These are phyloP conservation scores for Harrya chromipes DNA, from an alignment of 768 basidiomycete genomes.

Conservation along the genomic window DNA sequence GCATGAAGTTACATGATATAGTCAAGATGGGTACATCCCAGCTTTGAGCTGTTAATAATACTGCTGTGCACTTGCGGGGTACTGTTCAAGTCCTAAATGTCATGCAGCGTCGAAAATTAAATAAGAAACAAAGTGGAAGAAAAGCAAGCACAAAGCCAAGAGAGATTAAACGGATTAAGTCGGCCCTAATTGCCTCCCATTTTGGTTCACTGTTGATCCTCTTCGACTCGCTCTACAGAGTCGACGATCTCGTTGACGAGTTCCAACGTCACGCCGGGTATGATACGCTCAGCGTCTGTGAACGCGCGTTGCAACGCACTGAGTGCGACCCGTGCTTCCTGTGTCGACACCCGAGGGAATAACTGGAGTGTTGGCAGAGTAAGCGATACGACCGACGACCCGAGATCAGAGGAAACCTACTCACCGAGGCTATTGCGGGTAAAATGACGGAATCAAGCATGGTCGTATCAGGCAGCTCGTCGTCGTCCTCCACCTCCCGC, in stretches of 20 bases:
- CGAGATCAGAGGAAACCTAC: slow-evolving; percentile 26
- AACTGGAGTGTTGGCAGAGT: slow-evolving; percentile 46
- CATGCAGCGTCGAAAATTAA: slow-evolving; percentile 12
- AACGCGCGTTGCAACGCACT: slow-evolving; percentile 88
- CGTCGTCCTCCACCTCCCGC: slow-evolving; percentile 50
- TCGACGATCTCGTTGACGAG: slow-evolving; percentile 93
- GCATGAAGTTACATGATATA: slow-evolving; percentile 21
- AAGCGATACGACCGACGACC: slow-evolving; percentile 4
- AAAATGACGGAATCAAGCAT: slow-evolving; percentile 95
- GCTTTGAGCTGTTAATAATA: slow-evolving; percentile 11
- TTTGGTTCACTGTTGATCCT: slow-evolving; percentile 41
- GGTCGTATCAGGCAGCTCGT: slow-evolving; percentile 69
- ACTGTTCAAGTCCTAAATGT: slow-evolving; percentile 15
- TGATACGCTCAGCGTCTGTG: slow-evolving; percentile 91
- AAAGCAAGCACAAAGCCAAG: slow-evolving; percentile 16
- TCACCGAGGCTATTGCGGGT: slow-evolving; percentile 93
- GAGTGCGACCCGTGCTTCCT: slow-evolving; percentile 84
- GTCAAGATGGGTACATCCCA: slow-evolving; percentile 14
- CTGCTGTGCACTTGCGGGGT: slow-evolving; percentile 13
- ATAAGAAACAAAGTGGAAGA: background rate
- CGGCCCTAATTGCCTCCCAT: too few relatives aligned
- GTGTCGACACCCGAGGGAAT: slow-evolving; percentile 89
- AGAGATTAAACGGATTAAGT: slow-evolving; percentile 6
- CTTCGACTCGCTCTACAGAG: slow-evolving; percentile 87
- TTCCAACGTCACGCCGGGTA: slow-evolving; percentile 92